Base-by-base conservation (phyloP, 2,329 filamentous ascomycete genomes). In the Penicillium griseofulvum region DNA sequence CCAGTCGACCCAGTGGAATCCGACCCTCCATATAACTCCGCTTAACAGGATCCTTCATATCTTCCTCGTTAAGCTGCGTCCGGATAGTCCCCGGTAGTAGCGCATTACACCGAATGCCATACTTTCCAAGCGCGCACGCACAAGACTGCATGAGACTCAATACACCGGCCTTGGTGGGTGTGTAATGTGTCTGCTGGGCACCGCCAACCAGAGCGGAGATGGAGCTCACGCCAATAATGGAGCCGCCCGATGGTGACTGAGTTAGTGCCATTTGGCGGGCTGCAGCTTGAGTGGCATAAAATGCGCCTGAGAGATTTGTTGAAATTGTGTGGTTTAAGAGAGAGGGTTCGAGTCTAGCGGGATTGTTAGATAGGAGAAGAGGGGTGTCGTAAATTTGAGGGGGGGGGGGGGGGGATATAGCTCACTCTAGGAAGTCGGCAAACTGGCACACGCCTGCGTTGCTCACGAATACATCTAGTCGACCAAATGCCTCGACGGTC, bases 371-470 rank as follows among this genome's bases (percentile, higher is more conserved):
- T 8, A 12, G 19, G 24, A 43, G 16, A 26, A 17, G 24, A 26
- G 31, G n/a, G n/a, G 42, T 14, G 7, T 7, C 26, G 12, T 42
- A 5, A 12, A 29, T 29, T 29, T 22, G 22, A 26, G 5, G 11
- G 12, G 9, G 8, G 31, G 5, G 31, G 31, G 31, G 11, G 31
- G 2, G 31, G 26, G 26, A 12, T 17, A 17, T 34, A 14, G 11
- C 78, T 61, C 65, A 86, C 82, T 87, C 85, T 24, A 97, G 76
- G 68, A 97, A 95, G 62, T 95, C 89, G 55, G 88, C 87, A 74
- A 97, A 97, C 60, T 89, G 83, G 79, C 91, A 96, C 56, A 96
- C 83, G 7, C 91, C 91, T 4, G 91, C 91, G 76, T 96, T 96
- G 71, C 86, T 90, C 28, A 96, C 88, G 73, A 93, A 93, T 7